A percentile compares a stretch with the other conserved stretches of the same genome.
Evolutionary conservation across 148 eudicot genomes (phyloP).

Genomic region (Spergularia bocconei): DNA sequence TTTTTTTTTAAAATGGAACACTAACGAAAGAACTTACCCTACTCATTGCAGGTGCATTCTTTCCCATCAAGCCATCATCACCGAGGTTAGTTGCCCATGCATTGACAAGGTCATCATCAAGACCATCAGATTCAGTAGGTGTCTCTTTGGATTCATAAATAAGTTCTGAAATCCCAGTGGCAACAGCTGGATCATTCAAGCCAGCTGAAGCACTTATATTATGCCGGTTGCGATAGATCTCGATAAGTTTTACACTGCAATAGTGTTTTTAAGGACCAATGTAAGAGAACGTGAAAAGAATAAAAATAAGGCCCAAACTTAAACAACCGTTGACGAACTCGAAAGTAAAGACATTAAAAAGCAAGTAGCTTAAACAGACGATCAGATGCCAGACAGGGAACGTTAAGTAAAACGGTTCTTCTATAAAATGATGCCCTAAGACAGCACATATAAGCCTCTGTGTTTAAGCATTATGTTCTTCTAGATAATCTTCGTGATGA

Average conservation of each 20-base stretch:
- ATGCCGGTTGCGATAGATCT: constrained; percentile 85
- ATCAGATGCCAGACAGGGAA: background rate
- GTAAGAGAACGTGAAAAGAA: background rate
- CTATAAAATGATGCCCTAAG: background rate
- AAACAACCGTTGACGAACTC: background rate
- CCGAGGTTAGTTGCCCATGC: constrained; percentile 98
- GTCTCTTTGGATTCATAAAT: constrained; percentile 71
- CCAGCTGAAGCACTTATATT: constrained; percentile 84
- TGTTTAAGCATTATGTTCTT: background rate
- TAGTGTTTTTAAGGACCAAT: constrained; percentile 20
- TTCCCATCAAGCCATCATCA: constrained; percentile 87
- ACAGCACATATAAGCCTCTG: background rate
- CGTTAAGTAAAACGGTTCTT: background rate
- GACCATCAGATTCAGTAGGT: constrained; percentile 54
- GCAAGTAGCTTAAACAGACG: too few relatives aligned
- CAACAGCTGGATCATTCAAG: constrained; percentile 84
- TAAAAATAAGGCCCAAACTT: background rate
- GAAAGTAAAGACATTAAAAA: background rate
- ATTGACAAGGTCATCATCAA: constrained; percentile 97
- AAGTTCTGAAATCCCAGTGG: constrained; percentile 94
- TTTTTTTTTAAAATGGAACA: background rate
- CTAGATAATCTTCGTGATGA: background rate
- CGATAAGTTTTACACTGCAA: constrained; percentile 84
- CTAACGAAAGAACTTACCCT: constrained; percentile 55
- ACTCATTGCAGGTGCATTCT: constrained; percentile 90